These are phyloP conservation scores for Casuarina equisetifolia DNA, from an alignment of 306 rosid species.

Conservation along the genomic window DNA sequence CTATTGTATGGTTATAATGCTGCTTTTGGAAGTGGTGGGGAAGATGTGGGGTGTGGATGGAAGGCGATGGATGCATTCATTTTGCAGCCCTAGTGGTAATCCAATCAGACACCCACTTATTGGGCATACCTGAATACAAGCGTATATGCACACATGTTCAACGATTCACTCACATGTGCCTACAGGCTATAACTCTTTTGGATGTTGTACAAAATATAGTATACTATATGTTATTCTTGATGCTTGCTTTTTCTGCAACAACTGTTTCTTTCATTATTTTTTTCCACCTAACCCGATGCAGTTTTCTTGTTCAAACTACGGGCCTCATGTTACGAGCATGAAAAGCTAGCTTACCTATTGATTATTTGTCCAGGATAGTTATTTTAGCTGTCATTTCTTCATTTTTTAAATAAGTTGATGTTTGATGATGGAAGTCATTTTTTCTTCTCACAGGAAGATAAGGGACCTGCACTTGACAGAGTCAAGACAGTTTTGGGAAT, in stretches of 20 bases:
- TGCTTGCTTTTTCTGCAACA: not conserved
- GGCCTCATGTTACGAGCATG: not conserved
- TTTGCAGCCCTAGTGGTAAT: not conserved
- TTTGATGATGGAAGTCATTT: constrained; percentile 12
- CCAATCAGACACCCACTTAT: not conserved
- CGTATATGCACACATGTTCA: not conserved
- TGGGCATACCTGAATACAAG: not conserved
- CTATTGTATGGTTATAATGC: not conserved
- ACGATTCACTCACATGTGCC: not conserved
- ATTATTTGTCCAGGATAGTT: not conserved
- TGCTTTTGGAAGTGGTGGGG: not conserved
- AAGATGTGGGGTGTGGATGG: not conserved
- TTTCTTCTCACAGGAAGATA: constrained; percentile 70
- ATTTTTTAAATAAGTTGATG: not conserved
- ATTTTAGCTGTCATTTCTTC: not conserved
- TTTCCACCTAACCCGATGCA: not conserved
- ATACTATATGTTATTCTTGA: not conserved
- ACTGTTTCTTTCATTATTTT: not conserved
- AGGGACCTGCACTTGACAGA: constrained; percentile 93
- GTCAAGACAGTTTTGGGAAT: constrained; percentile 89
- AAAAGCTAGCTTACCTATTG: not conserved
- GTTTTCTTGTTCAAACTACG: not conserved
- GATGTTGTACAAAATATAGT: not conserved
- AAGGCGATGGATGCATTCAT: not conserved
- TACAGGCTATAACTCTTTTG: not conserved